Conservation (phyloP, 192 early-diverging fungal genomes). For the Coemansia sp. region DNA sequence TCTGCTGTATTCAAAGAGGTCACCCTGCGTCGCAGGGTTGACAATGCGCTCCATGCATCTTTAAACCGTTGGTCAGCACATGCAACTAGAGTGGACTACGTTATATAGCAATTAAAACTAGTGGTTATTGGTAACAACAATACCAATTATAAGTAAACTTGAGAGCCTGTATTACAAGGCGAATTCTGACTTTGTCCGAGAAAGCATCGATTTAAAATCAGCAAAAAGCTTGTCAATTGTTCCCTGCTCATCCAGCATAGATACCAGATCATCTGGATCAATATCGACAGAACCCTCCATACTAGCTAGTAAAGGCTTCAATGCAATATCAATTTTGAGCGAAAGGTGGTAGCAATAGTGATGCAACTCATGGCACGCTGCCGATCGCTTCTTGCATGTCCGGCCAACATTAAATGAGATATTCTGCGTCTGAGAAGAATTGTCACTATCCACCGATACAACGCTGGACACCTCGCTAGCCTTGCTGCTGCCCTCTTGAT, state of each 20-base stretch:
- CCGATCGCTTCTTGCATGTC: slow-evolving; percentile 31
- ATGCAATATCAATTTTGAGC: slow-evolving; percentile 13
- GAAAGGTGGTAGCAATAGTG: slow-evolving; percentile 43
- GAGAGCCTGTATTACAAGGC: slow-evolving; percentile 7
- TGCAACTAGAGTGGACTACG: slow-evolving; percentile 24
- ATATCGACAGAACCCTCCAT: neutral
- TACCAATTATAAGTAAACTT: neutral
- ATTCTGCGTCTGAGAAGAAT: neutral
- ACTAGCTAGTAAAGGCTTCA: slow-evolving; percentile 3
- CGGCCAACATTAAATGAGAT: slow-evolving; percentile 33
- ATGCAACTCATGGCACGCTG: slow-evolving; percentile 42
- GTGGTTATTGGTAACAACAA: neutral
- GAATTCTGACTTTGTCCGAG: slow-evolving; percentile 36
- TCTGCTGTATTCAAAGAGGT: slow-evolving; percentile 47
- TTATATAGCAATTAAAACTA: neutral
- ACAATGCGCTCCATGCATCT: slow-evolving; percentile 14
- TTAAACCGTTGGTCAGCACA: slow-evolving; percentile 8
- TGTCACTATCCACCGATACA: slow-evolving; percentile 17
- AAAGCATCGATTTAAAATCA: slow-evolving; percentile 24
- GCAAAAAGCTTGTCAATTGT: slow-evolving; percentile 21
- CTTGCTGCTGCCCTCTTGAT: neutral
- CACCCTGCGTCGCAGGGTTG: slow-evolving; percentile 32
- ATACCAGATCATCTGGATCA: slow-evolving; percentile 36
- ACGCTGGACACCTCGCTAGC: slow-evolving; percentile 1
- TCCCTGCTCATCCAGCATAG: slow-evolving; percentile 29